Evolutionary conservation across 1,139 yeast species (phyloP), one percentile per base, ranked within the genome.

Genomic region (Saccharomyces hybrid): DNA sequence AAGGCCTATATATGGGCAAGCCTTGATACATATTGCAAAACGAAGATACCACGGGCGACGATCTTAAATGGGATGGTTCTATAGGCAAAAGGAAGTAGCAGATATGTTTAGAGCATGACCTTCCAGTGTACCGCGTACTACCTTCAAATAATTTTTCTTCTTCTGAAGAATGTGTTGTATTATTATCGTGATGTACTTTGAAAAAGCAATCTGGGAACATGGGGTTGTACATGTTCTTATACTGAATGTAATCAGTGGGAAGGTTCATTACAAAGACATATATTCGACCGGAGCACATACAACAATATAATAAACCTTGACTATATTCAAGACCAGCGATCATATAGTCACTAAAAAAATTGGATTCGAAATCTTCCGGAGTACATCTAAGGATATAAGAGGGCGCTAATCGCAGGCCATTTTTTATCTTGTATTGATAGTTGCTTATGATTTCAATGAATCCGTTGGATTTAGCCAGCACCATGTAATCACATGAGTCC

Each of bases 381-480:
- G 56, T 52, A 52, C 69, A 65, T 46, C 59, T 56, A 9, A 66
- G 53, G 13, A 62, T 48, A 51, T 49, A 64, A 8, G 57, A 50
- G 8, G 69, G 61, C 13, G 53, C 49, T 46, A 66, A 34, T 1
- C 56, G 27, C 6, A 54, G 5, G 0, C 47, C 46, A 25, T 57
- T 51, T 9, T 50, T 41, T 3, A 61, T 9, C 53, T 61, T 62
- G 31, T 56, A 57, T 23, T 57, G 57, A 48, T 60, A 65, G 52
- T 66, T 64, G 47, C 54, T 55, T 3, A 64, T 54, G 20, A 67
- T 55, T 51, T 65, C 70, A n/a, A 67, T 62, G 25, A 61, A 53
- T 7, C 70, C 69, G 56, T 63, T 63, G 13, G 64, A 61, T 51
- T 61, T 64, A 1, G 63, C 64, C 11, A 66, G 48, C 13, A 67